Evolutionary conservation across 2,329 filamentous ascomycete species (phyloP), one percentile per base, ranked within the genome.

Genomic region (Lasiodiplodia theobromae): DNA sequence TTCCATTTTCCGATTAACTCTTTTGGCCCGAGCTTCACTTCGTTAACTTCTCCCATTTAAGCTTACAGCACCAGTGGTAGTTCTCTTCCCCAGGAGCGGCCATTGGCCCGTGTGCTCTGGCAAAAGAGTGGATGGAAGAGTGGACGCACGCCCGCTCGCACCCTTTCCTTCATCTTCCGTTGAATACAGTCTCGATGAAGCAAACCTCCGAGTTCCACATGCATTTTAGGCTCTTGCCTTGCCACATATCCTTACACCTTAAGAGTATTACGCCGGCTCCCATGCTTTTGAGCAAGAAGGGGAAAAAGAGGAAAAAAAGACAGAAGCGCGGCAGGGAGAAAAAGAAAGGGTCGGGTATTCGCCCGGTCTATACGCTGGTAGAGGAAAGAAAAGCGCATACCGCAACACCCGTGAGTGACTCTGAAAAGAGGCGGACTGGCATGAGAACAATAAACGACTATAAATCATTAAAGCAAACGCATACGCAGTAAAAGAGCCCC

Each of bases 221-320:
- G 56, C 56, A 47, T 60, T 18, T 47, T 37, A 18, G 21, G 56
- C 34, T 44, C 10, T 16, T 31, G 21, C 31, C 37, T 28, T 23
- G 44, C 44, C 44, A n/a, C 44, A 14, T 23, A 23, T 38, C 34
- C n/a, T 25, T 18, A 10, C 37, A 23, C 54, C n/a, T 60, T 34
- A n/a, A 12, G 18, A 37, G 12, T 12, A 60, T 60, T 60, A 60
- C 56, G 56, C 56, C 56, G 7, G 38, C 56, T 60, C 12, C 54
- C 56, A 60, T 60, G 56, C 23, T 60, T 49, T 40, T 16, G 37
- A 23, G 23, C 21, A 38, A 52, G 47, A 8, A 34, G 18, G 37
- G 18, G 37, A 38, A 28, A 8, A 23, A 18, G 18, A 16, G 23
- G 18, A 2, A 18, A 25, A 40, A 25, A 38, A 40, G n/a, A n/a